Evolutionary conservation across 176 grass and related monocot species (phyloP).

Genomic region (Hordeum marinum): DNA sequence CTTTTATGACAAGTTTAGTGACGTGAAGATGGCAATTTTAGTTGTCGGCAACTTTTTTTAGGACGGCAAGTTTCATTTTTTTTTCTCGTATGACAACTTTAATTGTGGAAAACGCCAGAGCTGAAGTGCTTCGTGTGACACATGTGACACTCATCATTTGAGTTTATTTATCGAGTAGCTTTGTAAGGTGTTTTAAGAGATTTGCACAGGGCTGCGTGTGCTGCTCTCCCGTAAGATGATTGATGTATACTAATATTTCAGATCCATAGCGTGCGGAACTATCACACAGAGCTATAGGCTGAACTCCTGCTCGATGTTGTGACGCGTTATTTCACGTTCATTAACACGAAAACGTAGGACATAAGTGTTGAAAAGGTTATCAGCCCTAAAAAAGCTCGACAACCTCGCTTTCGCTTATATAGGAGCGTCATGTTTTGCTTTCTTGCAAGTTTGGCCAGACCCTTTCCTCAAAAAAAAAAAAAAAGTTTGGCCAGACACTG

Average conservation of each 20-base stretch:
- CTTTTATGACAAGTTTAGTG: too few relatives aligned
- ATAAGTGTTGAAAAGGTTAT: neutral
- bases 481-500: neutral
- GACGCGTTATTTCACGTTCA: neutral
- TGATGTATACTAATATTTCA: neutral
- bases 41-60: too few relatives aligned
- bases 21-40: too few relatives aligned
- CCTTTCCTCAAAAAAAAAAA: too few relatives aligned
- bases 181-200: neutral
- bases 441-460: neutral
- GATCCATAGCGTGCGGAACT: neutral
- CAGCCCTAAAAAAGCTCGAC: neutral
- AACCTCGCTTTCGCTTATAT: neutral
- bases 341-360: neutral
- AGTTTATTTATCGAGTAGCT: neutral
- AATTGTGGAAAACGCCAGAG: too few relatives aligned
- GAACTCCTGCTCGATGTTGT: neutral
- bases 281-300: neutral
- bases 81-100: too few relatives aligned
- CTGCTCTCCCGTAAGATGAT: neutral
- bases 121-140: too few relatives aligned
- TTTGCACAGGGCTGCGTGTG: neutral
- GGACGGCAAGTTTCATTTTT: too few relatives aligned
- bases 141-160: too few relatives aligned
- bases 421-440: neutral